Conservation (phyloP, 371 early-diverging fungal species). For the Actinomucor elegans region DNA sequence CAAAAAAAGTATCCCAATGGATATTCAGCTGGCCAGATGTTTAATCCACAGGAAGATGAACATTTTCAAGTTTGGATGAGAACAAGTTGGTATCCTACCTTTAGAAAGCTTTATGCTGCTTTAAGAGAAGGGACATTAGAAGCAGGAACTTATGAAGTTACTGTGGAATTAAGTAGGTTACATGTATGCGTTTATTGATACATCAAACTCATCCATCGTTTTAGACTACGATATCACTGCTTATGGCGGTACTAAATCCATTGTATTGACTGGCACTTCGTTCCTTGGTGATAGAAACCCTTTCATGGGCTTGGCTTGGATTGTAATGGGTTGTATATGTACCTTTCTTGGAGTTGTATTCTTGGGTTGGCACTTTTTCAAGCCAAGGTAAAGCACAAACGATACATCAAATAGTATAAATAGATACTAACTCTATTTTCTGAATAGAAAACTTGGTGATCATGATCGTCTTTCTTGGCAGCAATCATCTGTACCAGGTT, state of each 20-base stretch:
- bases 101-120: slow-evolving; percentile 87
- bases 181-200: neutral
- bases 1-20: slow-evolving; percentile 41
- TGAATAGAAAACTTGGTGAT: slow-evolving; percentile 88
- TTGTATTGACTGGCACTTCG: slow-evolving; percentile 93
- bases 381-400: slow-evolving; percentile 72
- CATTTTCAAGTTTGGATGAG: slow-evolving; percentile 95
- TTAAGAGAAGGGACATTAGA: slow-evolving; percentile 47
- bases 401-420: neutral
- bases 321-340: slow-evolving; percentile 87
- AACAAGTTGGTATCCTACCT: slow-evolving; percentile 86
- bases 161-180: slow-evolving; percentile 54
- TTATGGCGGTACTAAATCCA: slow-evolving; percentile 92
- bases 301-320: slow-evolving; percentile 93
- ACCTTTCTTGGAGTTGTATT: slow-evolving; percentile 87
- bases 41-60: slow-evolving; percentile 68
- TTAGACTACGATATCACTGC: slow-evolving; percentile 78
- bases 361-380: slow-evolving; percentile 85
- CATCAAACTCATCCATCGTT: neutral
- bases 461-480: slow-evolving; percentile 97
- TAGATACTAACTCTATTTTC: slow-evolving; percentile 7
- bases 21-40: slow-evolving; percentile 54
- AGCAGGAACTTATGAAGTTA: slow-evolving; percentile 57
- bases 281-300: slow-evolving; percentile 95
- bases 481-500: slow-evolving; percentile 42